A percentile compares a stretch with the other conserved stretches of the same genome.
phyloP scores from a whole-genome alignment of 2,329 filamentous ascomycete genomes.

The Alternaria solani region DNA sequence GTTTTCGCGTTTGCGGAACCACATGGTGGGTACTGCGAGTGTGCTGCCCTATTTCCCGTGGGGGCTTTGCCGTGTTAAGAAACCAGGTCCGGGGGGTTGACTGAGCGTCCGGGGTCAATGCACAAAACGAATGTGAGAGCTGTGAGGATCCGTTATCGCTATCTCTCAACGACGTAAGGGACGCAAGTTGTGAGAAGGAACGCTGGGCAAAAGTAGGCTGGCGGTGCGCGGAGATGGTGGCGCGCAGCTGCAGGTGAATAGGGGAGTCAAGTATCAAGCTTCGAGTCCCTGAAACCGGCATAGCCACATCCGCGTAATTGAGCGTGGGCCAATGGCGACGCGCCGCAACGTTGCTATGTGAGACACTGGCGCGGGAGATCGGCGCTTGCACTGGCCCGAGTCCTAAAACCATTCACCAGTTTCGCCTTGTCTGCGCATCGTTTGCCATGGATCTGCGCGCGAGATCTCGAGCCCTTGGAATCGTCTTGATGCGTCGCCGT shows the following conservation, averaged over 20 bases:
- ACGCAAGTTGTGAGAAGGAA: slow-evolving; percentile 5
- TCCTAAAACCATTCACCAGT: slow-evolving; percentile 28
- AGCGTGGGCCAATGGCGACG: slow-evolving; percentile 30
- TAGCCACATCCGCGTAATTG: slow-evolving; percentile 29
- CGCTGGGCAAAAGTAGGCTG: slow-evolving; percentile 5
- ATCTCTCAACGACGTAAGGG: not conserved
- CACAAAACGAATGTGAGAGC: slow-evolving; percentile 1
- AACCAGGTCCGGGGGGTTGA: slow-evolving; percentile 1
- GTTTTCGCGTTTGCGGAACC: slow-evolving; percentile 32
- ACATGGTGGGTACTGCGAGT: slow-evolving; percentile 19
- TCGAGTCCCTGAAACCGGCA: slow-evolving; percentile 37
- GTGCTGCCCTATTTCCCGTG: slow-evolving; percentile 4
- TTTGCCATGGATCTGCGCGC: not conserved
- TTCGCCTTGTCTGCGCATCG: slow-evolving; percentile 5
- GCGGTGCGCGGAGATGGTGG: slow-evolving; percentile 8
- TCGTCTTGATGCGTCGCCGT: not conserved
- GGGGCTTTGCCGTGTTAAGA: slow-evolving; percentile 9
- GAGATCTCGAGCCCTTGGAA: not conserved
- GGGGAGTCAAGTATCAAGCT: slow-evolving; percentile 30
- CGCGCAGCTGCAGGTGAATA: slow-evolving; percentile 15
- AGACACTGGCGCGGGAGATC: slow-evolving; percentile 40
- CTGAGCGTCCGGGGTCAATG: not conserved
- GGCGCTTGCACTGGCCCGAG: slow-evolving; percentile 18
- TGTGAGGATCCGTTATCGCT: not conserved
- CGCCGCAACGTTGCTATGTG: slow-evolving; percentile 24